These are phyloP conservation scores for Candida maltosa DNA, from an alignment of 805 yeast genomes.

Conservation along the genomic window DNA sequence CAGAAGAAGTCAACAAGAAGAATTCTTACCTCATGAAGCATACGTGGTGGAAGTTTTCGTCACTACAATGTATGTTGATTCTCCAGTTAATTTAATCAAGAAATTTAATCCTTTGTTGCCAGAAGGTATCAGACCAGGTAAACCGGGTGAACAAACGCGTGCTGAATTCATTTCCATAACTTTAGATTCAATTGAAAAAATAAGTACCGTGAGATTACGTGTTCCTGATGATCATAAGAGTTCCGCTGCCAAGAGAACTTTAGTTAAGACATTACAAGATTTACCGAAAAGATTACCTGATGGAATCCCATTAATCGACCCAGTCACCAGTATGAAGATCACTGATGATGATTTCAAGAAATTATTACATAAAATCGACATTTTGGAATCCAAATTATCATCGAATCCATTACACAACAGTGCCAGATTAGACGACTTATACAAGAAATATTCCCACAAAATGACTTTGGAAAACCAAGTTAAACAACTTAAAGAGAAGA, in stretches of 20 bases:
- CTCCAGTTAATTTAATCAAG: conserved; percentile 81
- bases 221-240: conserved; percentile 73
- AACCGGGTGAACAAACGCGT: conserved; percentile 64
- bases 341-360: conserved; percentile 73
- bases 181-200: conserved; percentile 64
- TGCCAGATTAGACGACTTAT: conserved; percentile 58
- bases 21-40: conserved; percentile 80
- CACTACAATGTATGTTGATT: conserved; percentile 69
- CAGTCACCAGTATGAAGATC: conserved; percentile 89
- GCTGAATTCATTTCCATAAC: conserved; percentile 85
- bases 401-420: conserved; percentile 68
- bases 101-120: conserved; percentile 77
- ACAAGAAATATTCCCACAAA: conserved; percentile 63
- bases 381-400: conserved; percentile 69
- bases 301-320: conserved; percentile 89
- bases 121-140: conserved; percentile 85
- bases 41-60: conserved; percentile 85
- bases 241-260: conserved; percentile 55
- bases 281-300: conserved; percentile 82
- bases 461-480: conserved; percentile 59
- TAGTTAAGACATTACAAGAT: conserved; percentile 71
- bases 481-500: conserved; percentile 57
- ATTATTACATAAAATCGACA: conserved; percentile 74
- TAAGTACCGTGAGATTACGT: conserved; percentile 78
- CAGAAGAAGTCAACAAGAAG: conserved; percentile 52